phyloP scores from a whole-genome alignment of 495 filamentous ascomycete genomes.

The Physcia stellaris region DNA sequence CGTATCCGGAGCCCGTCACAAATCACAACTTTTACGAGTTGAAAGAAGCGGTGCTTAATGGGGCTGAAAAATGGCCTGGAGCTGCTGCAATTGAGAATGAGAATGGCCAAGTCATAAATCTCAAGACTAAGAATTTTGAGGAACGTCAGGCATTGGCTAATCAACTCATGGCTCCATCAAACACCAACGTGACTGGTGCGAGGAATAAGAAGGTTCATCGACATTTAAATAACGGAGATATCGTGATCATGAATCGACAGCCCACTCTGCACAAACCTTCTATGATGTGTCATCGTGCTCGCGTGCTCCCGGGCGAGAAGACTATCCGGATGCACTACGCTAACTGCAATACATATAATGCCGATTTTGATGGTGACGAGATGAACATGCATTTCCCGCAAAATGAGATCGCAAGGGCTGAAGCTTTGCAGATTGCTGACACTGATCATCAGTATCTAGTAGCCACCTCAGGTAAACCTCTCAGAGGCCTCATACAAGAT shows the following conservation, averaged over 20 bases:
- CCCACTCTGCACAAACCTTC: constrained; percentile 99
- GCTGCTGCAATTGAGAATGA: constrained; percentile 92
- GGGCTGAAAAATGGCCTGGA: constrained; percentile 84
- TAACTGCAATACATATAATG: constrained; percentile 99
- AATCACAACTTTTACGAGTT: constrained; percentile 92
- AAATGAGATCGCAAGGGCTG: constrained; percentile 83
- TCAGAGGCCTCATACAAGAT: constrained; percentile 96
- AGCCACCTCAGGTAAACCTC: constrained; percentile 82
- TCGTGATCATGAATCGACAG: constrained; percentile 98
- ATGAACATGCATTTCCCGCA: constrained; percentile 99
- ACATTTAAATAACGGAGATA: constrained; percentile 89
- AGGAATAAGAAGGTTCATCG: constrained; percentile 94
- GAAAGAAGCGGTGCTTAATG: constrained; percentile 93
- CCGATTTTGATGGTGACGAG: constrained; percentile 99
- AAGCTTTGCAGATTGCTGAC: constrained; percentile 83
- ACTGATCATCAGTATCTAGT: constrained; percentile 97
- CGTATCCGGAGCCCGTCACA: constrained; percentile 94
- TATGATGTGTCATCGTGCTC: constrained; percentile 94
- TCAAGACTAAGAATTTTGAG: constrained; percentile 71
- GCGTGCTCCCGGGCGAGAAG: constrained; percentile 84
- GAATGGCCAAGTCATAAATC: constrained; percentile 76
- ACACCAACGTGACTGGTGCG: constrained; percentile 54
- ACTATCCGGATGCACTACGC: constrained; percentile 99
- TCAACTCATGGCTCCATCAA: constrained; percentile 81
- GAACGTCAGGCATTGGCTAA: constrained; percentile 80